phyloP scores from a whole-genome alignment of 225 moss, liverwort and hornwort genomes.

The Neckera pumila region DNA sequence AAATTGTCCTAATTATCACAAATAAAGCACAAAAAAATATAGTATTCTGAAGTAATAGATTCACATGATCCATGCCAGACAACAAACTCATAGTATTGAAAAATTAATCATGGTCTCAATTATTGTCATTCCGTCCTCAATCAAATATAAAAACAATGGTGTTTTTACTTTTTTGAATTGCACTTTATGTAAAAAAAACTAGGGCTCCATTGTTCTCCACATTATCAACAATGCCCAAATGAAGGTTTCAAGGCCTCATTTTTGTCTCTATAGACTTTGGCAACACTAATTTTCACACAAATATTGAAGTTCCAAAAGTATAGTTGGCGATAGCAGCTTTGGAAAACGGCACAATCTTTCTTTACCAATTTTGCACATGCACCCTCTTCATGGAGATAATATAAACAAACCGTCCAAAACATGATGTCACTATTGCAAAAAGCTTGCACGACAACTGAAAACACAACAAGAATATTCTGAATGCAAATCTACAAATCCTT shows the following conservation, averaged over 20 bases:
- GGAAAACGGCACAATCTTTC: fast-evolving
- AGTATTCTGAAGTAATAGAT: not conserved
- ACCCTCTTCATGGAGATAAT: fast-evolving
- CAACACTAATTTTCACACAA: fast-evolving
- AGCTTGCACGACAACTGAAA: fast-evolving
- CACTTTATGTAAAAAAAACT: not conserved
- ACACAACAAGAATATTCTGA: not conserved
- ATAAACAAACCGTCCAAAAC: fast-evolving
- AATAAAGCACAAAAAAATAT: not conserved
- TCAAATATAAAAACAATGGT: not conserved
- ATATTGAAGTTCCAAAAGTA: not conserved
- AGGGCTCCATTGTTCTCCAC: fast-evolving
- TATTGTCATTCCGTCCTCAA: not conserved
- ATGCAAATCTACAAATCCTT: not conserved
- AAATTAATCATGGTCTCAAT: not conserved
- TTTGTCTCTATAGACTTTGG: not conserved
- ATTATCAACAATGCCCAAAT: fast-evolving
- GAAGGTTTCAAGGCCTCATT: fast-evolving
- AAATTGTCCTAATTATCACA: not conserved
- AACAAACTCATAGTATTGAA: not conserved
- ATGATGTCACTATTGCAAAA: not conserved
- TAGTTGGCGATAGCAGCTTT: fast-evolving
- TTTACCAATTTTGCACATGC: no score
- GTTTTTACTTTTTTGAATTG: not conserved
- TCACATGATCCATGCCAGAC: fast-evolving